Percentiles rank a stretch among this genome's conserved stretches.
Conservation (phyloP, 2,329 filamentous ascomycete genomes). For the Xylogone sp. region DNA sequence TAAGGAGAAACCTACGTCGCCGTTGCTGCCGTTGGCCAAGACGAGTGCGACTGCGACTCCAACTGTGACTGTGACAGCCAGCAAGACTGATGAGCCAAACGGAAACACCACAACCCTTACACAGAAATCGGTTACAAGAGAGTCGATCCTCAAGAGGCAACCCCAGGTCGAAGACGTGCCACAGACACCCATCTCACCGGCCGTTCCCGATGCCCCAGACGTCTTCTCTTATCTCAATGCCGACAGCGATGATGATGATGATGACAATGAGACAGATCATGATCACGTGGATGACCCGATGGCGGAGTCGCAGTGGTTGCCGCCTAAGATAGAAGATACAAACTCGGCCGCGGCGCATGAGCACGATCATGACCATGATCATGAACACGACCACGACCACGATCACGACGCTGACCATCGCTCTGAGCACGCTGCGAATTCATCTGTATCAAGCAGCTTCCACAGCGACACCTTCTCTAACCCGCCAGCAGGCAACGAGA, state of each 20-base stretch:
- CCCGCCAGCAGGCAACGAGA: conserved; percentile 33
- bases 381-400: too few relatives aligned
- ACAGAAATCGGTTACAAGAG: conserved; percentile 26
- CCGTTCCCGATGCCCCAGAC: conserved; percentile 24
- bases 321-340: conserved; percentile 5
- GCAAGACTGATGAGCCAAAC: conserved; percentile 32
- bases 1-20: conserved; percentile 24
- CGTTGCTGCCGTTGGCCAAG: conserved; percentile 27
- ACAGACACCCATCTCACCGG: conserved; percentile 22
- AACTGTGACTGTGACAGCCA: too few relatives aligned
- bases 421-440: conserved; percentile 23
- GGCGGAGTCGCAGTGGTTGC: conserved; percentile 11
- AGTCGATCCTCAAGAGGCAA: conserved; percentile 12
- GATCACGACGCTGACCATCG: conserved; percentile 16
- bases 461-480: conserved; percentile 32
- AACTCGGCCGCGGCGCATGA: conserved; percentile 7
- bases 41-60: conserved; percentile 27
- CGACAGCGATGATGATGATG: conserved; percentile 3
- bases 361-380: too few relatives aligned
- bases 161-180: conserved; percentile 10
- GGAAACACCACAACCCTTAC: conserved; percentile 39
- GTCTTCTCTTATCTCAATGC: conserved; percentile 22
- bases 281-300: conserved; percentile 2
- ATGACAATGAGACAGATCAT: conserved; percentile 1
- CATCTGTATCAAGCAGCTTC: conserved; percentile 26